Percentiles rank a stretch among this genome's conserved stretches.
Conservation (phyloP, 257 asterid genomes). For the Fraxinus quadrangulata region DNA sequence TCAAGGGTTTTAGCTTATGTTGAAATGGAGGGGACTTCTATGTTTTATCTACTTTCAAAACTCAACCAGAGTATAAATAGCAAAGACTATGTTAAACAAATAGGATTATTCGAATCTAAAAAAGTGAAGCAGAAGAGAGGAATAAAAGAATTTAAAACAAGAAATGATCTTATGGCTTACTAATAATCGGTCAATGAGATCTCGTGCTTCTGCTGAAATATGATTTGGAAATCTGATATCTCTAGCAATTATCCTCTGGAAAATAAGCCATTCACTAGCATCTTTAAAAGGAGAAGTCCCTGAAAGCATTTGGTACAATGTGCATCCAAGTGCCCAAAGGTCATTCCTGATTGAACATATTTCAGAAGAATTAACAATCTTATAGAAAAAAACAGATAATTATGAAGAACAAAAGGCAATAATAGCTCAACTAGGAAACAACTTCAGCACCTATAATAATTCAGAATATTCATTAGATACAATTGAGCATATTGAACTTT, state of each 20-base stretch:
- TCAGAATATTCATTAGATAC: neutral
- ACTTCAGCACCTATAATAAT: neutral
- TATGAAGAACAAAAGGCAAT: slow-evolving; percentile 12
- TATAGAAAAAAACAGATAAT: slow-evolving; percentile 13
- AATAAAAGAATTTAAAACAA: neutral
- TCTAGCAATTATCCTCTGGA: slow-evolving; percentile 91
- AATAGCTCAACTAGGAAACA: neutral
- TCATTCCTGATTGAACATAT: slow-evolving; percentile 68
- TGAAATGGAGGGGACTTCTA: too few relatives aligned
- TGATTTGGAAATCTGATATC: slow-evolving; percentile 86
- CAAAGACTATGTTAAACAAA: neutral
- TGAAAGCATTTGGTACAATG: slow-evolving; percentile 94
- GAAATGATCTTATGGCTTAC: slow-evolving; percentile 43
- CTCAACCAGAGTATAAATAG: neutral
- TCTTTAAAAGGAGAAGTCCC: slow-evolving; percentile 98
- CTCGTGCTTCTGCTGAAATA: slow-evolving; percentile 85
- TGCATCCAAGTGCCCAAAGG: slow-evolving; percentile 99
- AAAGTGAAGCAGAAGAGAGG: neutral
- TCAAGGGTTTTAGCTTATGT: too few relatives aligned
- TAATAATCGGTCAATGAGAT: slow-evolving; percentile 85
- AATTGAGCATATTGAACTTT: neutral
- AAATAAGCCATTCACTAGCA: slow-evolving; percentile 98
- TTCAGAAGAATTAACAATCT: slow-evolving; percentile 16
- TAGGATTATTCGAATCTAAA: neutral
- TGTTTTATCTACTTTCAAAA: neutral